Conservation (phyloP, 73 alveolate genomes). For the Blepharisma stoltei region DNA sequence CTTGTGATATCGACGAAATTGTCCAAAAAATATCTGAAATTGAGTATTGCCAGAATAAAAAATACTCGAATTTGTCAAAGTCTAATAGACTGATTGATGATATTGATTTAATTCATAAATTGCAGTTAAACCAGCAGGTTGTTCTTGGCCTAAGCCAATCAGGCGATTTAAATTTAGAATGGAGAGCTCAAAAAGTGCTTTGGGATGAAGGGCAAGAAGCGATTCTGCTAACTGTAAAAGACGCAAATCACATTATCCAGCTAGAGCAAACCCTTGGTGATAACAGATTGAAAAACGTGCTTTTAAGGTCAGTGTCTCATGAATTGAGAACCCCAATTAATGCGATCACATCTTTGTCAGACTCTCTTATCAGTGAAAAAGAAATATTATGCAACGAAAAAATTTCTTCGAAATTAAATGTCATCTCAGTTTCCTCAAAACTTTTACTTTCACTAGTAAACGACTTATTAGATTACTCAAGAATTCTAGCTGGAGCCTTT, state of each 20-base stretch:
- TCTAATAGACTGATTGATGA: not conserved
- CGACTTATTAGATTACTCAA: conserved; percentile 45
- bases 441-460: conserved; percentile 33
- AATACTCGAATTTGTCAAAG: too few relatives aligned
- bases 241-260: not conserved
- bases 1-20: too few relatives aligned
- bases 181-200: not conserved
- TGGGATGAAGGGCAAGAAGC: not conserved
- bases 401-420: not conserved
- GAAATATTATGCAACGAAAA: not conserved
- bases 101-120: not conserved
- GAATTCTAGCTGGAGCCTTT: conserved; percentile 35
- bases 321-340: not conserved
- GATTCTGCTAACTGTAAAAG: not conserved
- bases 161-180: not conserved
- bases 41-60: too few relatives aligned
- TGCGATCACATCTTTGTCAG: not conserved
- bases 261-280: not conserved
- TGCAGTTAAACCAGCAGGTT: not conserved
- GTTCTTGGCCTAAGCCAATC: not conserved
- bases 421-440: conserved; percentile 26
- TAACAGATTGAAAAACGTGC: not conserved
- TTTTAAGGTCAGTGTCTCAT: not conserved
- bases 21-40: too few relatives aligned
- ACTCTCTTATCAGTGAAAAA: not conserved